Percentiles rank a stretch among this genome's conserved stretches.
phyloP scores from a whole-genome alignment of 371 early-diverging fungal species.

The Lichtheimia corymbifera region DNA sequence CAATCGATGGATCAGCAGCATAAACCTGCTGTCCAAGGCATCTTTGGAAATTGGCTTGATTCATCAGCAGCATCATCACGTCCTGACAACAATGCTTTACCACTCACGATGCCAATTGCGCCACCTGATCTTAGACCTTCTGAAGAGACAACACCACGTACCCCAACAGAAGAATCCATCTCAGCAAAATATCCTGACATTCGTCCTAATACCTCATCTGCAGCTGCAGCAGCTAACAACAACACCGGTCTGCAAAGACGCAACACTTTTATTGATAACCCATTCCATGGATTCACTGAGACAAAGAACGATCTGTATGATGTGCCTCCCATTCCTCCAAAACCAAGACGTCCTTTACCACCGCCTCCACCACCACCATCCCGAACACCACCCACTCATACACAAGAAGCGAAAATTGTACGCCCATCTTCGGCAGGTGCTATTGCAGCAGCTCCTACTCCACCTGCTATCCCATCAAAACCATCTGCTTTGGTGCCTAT shows the following conservation, averaged over 20 bases:
- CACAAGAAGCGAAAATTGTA: not conserved
- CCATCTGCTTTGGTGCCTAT: slow-evolving; percentile 10
- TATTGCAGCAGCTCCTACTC: not conserved
- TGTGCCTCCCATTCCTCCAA: slow-evolving; percentile 26
- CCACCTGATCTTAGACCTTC: not conserved
- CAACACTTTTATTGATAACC: slow-evolving; percentile 63
- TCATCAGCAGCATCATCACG: not conserved
- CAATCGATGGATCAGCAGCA: slow-evolving; percentile 19
- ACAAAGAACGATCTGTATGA: slow-evolving; percentile 23
- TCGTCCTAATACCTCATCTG: slow-evolving; percentile 15
- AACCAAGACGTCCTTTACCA: slow-evolving; percentile 23
- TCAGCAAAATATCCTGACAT: slow-evolving; percentile 18
- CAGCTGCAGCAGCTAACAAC: slow-evolving; percentile 2
- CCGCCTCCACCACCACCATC: slow-evolving; percentile 13
- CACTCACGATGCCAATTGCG: slow-evolving; percentile 10
- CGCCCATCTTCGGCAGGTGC: slow-evolving; percentile 16
- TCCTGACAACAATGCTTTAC: not conserved
- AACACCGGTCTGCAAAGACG: slow-evolving; percentile 30
- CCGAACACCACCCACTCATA: not conserved
- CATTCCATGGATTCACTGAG: slow-evolving; percentile 57
- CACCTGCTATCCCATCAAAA: slow-evolving; percentile 16
- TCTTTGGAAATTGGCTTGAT: slow-evolving; percentile 16
- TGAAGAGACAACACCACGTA: not conserved
- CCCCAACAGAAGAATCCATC: slow-evolving; percentile 24
- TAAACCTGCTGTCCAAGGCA: slow-evolving; percentile 27